Base-by-base conservation (phyloP, 495 filamentous ascomycete species). In the Amniculicola lignicola region DNA sequence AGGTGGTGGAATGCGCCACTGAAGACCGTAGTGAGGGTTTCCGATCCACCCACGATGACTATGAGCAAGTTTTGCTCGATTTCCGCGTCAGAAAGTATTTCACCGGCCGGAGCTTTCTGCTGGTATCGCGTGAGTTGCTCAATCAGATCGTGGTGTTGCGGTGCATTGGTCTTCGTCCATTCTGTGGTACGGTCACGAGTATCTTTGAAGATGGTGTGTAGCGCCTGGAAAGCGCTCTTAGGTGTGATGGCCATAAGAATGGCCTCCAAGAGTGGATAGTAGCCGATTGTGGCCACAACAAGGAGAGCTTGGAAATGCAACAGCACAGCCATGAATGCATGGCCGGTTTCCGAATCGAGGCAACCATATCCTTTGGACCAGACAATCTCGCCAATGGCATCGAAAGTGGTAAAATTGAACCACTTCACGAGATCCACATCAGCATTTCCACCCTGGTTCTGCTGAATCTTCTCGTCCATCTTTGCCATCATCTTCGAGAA, bases 1-100 rank as follows among this genome's bases (percentile, higher is more conserved):
- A 63, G 35, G 31, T 54, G 47, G 45, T 63, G 42, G n/a, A 59
- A 33, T 19, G 35, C 33, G 28, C 54, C 60, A 29, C 31, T 37
- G 5, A 59, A 23, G 3, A 37, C 33, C 4, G 60, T 57, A 23
- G 54, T 55, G 0, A 51, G 16, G 10, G 60, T 58, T 21, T 59
- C 54, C 6, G 39, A 48, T 2, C 60, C 60, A 15, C 46, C 60
- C 15, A 59, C 37, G 14, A 63, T 51, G 25, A 59, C 39, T 2
- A 33, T 14, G 2, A 52, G 39, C 15, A 40, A 11, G 35, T 59
- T 59, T n/a, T 46, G 37, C 39, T 51, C 47, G n/a, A 59, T 59
- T 25, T 59, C 55, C 4, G 37, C 46, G 12, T 45, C 37, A 6
- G 46, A 40, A 1, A 58, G 16, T 33, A 36, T 43, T 9, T 36